phyloP scores from a whole-genome alignment of 2,329 filamentous ascomycete genomes.

The Calonectria pteridis region DNA sequence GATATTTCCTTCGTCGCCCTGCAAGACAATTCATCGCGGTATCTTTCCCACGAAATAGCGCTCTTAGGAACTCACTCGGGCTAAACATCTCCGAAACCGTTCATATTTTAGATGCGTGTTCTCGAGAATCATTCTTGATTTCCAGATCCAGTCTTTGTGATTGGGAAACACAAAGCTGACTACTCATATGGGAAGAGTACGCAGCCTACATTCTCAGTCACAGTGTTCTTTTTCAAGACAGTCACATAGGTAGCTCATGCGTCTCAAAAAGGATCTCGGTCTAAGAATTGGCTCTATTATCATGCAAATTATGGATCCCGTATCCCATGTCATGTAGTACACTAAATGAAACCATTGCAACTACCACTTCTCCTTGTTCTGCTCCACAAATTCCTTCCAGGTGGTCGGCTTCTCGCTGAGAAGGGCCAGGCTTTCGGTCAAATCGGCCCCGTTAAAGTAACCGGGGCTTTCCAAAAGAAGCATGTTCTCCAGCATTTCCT shows the following conservation, averaged over 20 bases:
- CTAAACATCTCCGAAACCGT: too few relatives aligned
- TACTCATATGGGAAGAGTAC: too few relatives aligned
- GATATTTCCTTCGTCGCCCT: too few relatives aligned
- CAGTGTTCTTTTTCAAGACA: neutral
- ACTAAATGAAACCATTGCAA: neutral
- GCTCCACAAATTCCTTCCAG: slow-evolving; percentile 53
- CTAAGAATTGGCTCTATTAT: neutral
- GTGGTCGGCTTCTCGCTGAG: slow-evolving; percentile 52
- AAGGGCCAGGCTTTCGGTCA: slow-evolving; percentile 48
- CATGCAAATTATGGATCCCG: neutral
- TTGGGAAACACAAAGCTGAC: too few relatives aligned
- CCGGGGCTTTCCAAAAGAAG: slow-evolving; percentile 55
- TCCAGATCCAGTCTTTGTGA: too few relatives aligned
- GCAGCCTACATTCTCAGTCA: too few relatives aligned
- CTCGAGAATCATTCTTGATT: too few relatives aligned
- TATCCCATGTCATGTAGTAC: neutral
- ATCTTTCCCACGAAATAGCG: too few relatives aligned
- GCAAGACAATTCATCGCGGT: too few relatives aligned
- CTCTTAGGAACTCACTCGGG: too few relatives aligned
- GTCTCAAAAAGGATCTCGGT: neutral
- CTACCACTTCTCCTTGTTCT: slow-evolving; percentile 48
- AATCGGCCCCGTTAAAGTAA: slow-evolving; percentile 53
- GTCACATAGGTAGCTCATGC: neutral
- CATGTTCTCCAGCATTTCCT: slow-evolving; percentile 58
- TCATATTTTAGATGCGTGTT: too few relatives aligned